These are phyloP conservation scores for Schrenkiella parvula DNA, from an alignment of 345 rosid genomes.

Conservation along the genomic window DNA sequence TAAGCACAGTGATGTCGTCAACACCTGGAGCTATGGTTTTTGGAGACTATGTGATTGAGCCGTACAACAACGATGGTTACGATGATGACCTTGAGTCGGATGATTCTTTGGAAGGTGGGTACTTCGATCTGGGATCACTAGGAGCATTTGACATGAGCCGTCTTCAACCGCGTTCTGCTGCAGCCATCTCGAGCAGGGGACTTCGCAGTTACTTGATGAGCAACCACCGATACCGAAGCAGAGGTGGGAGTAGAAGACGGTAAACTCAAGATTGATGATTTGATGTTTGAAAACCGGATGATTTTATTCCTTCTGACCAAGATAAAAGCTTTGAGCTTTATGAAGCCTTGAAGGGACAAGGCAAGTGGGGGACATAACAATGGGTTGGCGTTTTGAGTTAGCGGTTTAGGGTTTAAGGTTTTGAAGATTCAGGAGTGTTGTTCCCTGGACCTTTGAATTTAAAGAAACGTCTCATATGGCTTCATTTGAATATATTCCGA, in stretches of 20 bases:
- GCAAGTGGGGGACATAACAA: not conserved
- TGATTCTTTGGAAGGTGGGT: conserved; percentile 49
- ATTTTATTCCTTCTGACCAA: not conserved
- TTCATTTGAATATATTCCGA: not conserved
- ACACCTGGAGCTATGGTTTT: conserved; percentile 69
- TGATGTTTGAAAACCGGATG: not conserved
- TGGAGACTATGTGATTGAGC: conserved; percentile 91
- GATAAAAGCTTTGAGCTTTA: conserved; percentile 1
- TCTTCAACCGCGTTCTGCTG: conserved; percentile 31
- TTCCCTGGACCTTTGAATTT: conserved; percentile 12
- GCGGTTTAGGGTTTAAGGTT: conserved; percentile 4
- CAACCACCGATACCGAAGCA: conserved; percentile 37
- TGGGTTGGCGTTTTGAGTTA: not conserved
- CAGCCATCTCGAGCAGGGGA: conserved; percentile 32
- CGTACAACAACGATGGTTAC: conserved; percentile 39
- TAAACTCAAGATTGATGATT: conserved; percentile 3
- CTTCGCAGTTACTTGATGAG: conserved; percentile 37
- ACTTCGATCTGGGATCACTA: conserved; percentile 38
- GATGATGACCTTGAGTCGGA: conserved; percentile 50
- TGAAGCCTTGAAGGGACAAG: not conserved
- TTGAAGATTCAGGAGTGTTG: conserved; percentile 2
- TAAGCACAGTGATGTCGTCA: conserved; percentile 64
- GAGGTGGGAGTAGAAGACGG: conserved; percentile 37
- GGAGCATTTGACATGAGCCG: conserved; percentile 33
- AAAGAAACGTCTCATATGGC: conserved; percentile 8